Base-by-base conservation (phyloP, 2,329 filamentous ascomycete species). In the Cytospora schulzeri region DNA sequence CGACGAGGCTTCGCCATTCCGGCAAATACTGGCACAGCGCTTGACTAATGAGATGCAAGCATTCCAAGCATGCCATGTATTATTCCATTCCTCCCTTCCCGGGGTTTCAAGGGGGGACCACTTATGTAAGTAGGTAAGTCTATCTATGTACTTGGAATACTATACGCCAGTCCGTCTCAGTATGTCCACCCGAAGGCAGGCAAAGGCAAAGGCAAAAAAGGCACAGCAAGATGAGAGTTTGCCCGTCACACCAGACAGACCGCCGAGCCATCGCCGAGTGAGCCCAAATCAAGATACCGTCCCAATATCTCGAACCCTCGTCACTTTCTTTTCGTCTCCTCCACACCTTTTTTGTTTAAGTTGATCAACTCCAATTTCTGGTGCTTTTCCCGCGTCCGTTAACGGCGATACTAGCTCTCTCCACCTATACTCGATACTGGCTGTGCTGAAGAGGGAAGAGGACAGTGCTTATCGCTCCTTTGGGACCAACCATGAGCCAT, bases 331-430 rank as follows among this genome's bases (percentile, higher is more conserved):
- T 41, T 22, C 22, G 55, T 31, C 24, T 31, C 41, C 26, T 51
- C 28, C 57, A 41, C 19, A 26, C 57, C 28, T n/a, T 51, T 38
- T 48, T n/a, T 35, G 19, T 22, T 35, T 51, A 29, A 61, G 59
- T 41, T 35, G 59, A 55, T 55, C 52, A 33, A 26, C 33, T 56
- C 59, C 59, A 62, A 45, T 19, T 50, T 52, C 55, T 62, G 59
- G 59, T 56, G 58, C 38, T 14, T n/a, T 48, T 24, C 45, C 45
- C 45, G 45, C 59, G 59, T 62, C 59, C 59, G 59, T 62, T 62
- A 35, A 55, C 59, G 59, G 59, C 55, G 59, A 62, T 62, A 62
- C 35, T 55, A 55, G 51, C 59, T 48, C 51, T 55, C 59, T 45
- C 52, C 59, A 62, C 59, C 45, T 48, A 62, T 62, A 29, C 50